Percentiles rank a stretch among this genome's conserved stretches.
Evolutionary conservation across 148 eudicot species (phyloP).

Genomic region (Heliosperma pusillum): DNA sequence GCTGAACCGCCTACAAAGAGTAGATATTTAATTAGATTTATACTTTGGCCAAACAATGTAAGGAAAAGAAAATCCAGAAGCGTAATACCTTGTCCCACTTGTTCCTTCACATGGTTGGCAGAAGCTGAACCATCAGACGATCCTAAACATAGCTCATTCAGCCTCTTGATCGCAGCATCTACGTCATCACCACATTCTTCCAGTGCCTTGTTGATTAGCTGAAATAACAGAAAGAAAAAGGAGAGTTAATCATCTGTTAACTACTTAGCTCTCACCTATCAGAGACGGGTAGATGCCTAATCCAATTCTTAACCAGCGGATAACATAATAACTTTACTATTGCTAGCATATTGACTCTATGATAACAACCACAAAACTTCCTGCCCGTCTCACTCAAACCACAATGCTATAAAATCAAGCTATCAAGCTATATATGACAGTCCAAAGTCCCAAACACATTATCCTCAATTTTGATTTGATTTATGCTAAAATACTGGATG

Average conservation of each 20-base stretch:
- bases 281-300: background rate
- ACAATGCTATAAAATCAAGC: too few relatives aligned
- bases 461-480: too few relatives aligned
- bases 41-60: background rate
- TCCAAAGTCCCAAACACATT: too few relatives aligned
- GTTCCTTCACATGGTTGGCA: constrained; percentile 32
- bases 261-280: background rate
- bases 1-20: constrained; percentile 30
- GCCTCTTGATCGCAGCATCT: constrained; percentile 63
- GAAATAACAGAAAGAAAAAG: constrained; percentile 14
- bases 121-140: constrained; percentile 31
- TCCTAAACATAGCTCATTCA: constrained; percentile 54
- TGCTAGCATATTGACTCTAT: too few relatives aligned
- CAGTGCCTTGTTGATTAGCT: constrained; percentile 63
- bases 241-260: background rate
- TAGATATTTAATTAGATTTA: background rate
- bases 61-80: background rate
- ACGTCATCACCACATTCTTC: constrained; percentile 66
- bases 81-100: constrained; percentile 43
- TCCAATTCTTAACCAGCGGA: background rate
- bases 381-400: too few relatives aligned
- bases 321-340: background rate
- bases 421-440: too few relatives aligned
- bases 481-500: too few relatives aligned
- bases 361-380: too few relatives aligned